Evolutionary conservation across 2,329 filamentous ascomycete species (phyloP), one percentile per base, ranked within the genome.

Genomic region (Sclerotinia nivalis): DNA sequence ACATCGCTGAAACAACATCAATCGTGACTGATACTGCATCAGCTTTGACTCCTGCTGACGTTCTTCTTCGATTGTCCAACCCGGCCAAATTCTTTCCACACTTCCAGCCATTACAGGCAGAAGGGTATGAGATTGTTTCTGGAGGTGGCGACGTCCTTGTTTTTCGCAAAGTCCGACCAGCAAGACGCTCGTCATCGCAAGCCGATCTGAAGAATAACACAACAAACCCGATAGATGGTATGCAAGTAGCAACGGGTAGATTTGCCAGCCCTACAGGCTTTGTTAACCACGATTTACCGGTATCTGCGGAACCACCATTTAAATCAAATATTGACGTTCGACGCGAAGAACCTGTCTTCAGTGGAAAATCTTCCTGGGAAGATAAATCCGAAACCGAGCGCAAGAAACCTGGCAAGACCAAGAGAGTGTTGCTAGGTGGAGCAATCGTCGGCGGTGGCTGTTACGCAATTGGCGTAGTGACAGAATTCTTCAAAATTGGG

Each of bases 71-170:
- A 10, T 82, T 92, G 25, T 85, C 87, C 0, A 85, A 89, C 71
- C 88, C 89, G 0, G 83, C 85, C 64, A 87, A 87, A 73, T 92
- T 92, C 79, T 83, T 91, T 18, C 84, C 88, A 5, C 84, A 91
- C 73, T 88, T 92, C 70, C 81, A 82, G 4, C 78, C 83, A 1
- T 82, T 91, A 1, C 84, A 88, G 71, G 80, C 82, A 0, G 82
- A 89, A 69, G 90, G 89, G 0, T 92, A 88, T 72, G 89, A 91
- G 74, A 88, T 91, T 52, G 84, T 89, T 1, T 87, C 89, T 2
- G 89, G 88, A 1, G 83, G 83, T 61, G 85, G 85, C 8, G 85
- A 92, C 72, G 82, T 91, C 6, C 82, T 92, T 37, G 84, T 93
- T 5, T 90, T 92, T 76, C 88, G 87, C 72, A 89, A 90, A 78